phyloP scores from a whole-genome alignment of 148 eudicot genomes.

The Cornus florida region DNA sequence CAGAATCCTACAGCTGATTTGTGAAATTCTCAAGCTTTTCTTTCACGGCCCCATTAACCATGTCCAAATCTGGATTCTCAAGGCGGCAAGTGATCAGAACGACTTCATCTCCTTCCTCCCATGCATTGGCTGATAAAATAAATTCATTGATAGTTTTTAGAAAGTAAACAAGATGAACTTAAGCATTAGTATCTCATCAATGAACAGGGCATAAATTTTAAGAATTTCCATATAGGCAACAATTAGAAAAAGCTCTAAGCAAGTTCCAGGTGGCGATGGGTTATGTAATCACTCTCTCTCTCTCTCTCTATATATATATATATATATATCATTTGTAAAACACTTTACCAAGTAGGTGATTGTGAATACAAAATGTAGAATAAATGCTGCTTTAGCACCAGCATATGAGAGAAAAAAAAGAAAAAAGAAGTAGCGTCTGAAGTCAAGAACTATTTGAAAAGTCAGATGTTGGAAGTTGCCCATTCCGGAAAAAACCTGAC shows the following conservation, averaged over 20 bases:
- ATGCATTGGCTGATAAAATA: slow-evolving; percentile 67
- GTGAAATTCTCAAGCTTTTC: slow-evolving; percentile 64
- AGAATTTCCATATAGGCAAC: background rate
- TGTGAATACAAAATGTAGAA: too few species aligned
- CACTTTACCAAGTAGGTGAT: too few species aligned
- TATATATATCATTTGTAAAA: too few species aligned
- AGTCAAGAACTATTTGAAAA: too few species aligned
- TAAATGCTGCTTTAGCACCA: too few species aligned
- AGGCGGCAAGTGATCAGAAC: slow-evolving; percentile 80
- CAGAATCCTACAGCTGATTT: slow-evolving; percentile 72
- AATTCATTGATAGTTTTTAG: background rate
- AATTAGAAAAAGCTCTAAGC: background rate
- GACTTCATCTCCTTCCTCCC: slow-evolving; percentile 99
- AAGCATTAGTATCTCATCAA: background rate
- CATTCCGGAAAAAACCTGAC: too few species aligned
- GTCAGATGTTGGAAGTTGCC: slow-evolving; percentile 55
- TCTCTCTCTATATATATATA: background rate
- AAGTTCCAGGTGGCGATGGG: background rate
- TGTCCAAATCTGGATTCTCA: slow-evolving; percentile 78
- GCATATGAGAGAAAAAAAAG: slow-evolving; percentile 3
- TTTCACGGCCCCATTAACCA: slow-evolving; percentile 55
- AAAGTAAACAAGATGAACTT: slow-evolving; percentile 1
- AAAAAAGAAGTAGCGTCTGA: slow-evolving; percentile 47
- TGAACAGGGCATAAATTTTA: too few species aligned
- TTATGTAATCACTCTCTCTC: too few species aligned